phyloP scores from a whole-genome alignment of 1,284 basidiomycete genomes.

The Austroboletus novae-zelandiae region DNA sequence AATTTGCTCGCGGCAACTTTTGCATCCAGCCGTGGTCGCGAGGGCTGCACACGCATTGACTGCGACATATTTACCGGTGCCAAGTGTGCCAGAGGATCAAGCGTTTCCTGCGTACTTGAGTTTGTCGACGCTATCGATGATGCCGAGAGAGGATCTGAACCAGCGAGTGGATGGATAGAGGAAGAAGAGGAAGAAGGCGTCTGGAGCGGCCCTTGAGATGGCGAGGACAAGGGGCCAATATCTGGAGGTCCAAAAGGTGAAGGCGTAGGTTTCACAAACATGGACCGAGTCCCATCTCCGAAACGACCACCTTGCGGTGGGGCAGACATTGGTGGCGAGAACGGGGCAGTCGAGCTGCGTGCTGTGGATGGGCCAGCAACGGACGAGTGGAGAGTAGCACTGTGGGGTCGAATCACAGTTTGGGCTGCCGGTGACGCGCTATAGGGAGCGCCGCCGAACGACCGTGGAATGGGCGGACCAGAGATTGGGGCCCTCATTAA shows the following conservation, averaged over 20 bases:
- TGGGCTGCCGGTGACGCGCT: conserved; percentile 19
- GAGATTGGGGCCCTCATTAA: conserved; percentile 32
- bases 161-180: conserved; percentile 17
- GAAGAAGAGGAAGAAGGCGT: conserved; percentile 5
- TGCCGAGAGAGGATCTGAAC: conserved; percentile 17
- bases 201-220: conserved; percentile 31
- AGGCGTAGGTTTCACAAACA: conserved; percentile 56
- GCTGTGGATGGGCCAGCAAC: conserved; percentile 41
- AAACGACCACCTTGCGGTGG: conserved; percentile 64
- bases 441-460: conserved; percentile 18
- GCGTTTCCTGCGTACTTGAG: conserved; percentile 22
- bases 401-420: conserved; percentile 21
- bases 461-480: conserved; percentile 23
- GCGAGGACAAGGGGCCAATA: conserved; percentile 33
- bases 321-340: conserved; percentile 31
- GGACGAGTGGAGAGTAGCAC: conserved; percentile 43
- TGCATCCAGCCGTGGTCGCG: conserved; percentile 68
- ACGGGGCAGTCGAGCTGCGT: conserved; percentile 8
- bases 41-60: conserved; percentile 66
- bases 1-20: conserved; percentile 84
- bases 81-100: conserved; percentile 65
- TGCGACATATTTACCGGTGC: conserved; percentile 59
- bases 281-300: conserved; percentile 71
- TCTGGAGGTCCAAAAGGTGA: conserved; percentile 34
- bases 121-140: conserved; percentile 18